Evolutionary conservation across 768 basidiomycete genomes (phyloP).

Genomic region (Leccinum obscurum): DNA sequence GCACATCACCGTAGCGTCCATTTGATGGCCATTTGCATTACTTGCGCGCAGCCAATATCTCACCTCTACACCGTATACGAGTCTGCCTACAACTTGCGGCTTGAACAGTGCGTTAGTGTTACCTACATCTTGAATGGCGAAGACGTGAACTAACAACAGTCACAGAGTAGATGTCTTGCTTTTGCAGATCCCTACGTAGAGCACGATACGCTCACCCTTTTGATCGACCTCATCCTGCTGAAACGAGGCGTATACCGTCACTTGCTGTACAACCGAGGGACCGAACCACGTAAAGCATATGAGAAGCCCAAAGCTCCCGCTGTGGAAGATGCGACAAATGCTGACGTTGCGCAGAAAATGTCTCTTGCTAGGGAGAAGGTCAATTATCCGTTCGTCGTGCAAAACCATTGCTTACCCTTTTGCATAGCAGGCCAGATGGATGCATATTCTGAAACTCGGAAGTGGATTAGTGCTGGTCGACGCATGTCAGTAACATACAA

Average conservation of each 20-base stretch:
- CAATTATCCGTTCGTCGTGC: not conserved
- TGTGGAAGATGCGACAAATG: not conserved
- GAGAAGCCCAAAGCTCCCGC: constrained; percentile 11
- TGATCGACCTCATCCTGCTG: constrained; percentile 79
- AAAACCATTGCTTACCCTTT: constrained; percentile 2
- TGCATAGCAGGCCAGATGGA: constrained; percentile 61
- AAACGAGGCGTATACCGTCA: constrained; percentile 83
- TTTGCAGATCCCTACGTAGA: constrained; percentile 91
- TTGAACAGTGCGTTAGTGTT: constrained; percentile 78
- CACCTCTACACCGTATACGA: constrained; percentile 83
- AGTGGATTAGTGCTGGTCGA: constrained; percentile 60
- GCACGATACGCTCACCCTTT: constrained; percentile 69
- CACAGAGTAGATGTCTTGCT: constrained; percentile 55
- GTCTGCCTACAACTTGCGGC: constrained; percentile 71
- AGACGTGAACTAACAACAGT: constrained; percentile 8
- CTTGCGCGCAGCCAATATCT: constrained; percentile 61
- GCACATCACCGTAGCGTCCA: not conserved
- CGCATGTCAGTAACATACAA: constrained; percentile 55
- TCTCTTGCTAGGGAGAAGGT: constrained; percentile 31
- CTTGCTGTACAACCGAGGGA: constrained; percentile 76
- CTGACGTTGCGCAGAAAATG: not conserved
- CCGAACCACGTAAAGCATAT: constrained; percentile 54
- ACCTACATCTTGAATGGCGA: not conserved
- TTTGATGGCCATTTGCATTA: constrained; percentile 81
- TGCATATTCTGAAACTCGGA: constrained; percentile 60